phyloP scores from a whole-genome alignment of 768 basidiomycete species.

The Scleroderma citrinum region DNA sequence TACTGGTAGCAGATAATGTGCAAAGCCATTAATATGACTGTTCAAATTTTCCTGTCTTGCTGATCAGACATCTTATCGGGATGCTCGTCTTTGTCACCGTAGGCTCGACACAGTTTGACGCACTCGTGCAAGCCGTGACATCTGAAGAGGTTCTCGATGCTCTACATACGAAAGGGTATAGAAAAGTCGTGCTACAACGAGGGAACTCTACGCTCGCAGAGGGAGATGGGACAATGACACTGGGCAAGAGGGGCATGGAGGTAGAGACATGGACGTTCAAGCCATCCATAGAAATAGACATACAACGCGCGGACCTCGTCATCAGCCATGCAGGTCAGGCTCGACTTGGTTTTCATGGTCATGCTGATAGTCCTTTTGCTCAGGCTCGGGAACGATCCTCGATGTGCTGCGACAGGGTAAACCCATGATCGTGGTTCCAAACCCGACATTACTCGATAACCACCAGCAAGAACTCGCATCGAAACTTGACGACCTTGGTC shows the following conservation, averaged over 20 bases:
- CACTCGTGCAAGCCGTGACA: constrained; percentile 57
- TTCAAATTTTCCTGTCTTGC: too few species aligned
- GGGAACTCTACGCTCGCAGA: constrained; percentile 55
- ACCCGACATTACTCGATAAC: constrained; percentile 82
- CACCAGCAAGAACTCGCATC: constrained; percentile 88
- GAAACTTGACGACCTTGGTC: constrained; percentile 50
- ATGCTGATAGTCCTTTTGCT: background rate
- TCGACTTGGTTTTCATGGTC: background rate
- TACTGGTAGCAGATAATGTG: background rate
- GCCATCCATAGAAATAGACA: constrained; percentile 60
- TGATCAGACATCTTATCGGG: background rate
- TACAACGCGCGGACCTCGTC: constrained; percentile 64
- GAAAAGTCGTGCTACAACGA: constrained; percentile 64
- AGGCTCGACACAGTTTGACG: constrained; percentile 84
- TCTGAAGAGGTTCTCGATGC: constrained; percentile 51
- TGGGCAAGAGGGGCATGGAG: constrained; percentile 35
- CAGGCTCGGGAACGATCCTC: constrained; percentile 93
- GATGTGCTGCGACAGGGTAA: constrained; percentile 74
- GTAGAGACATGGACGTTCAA: constrained; percentile 74
- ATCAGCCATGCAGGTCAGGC: constrained; percentile 88
- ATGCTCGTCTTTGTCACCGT: constrained; percentile 71
- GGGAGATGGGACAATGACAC: constrained; percentile 11
- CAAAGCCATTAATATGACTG: too few species aligned
- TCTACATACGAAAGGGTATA: constrained; percentile 52
- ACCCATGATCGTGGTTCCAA: constrained; percentile 83